Base-by-base conservation (phyloP, 208 protist species). In the Crithidia mellificae region DNA sequence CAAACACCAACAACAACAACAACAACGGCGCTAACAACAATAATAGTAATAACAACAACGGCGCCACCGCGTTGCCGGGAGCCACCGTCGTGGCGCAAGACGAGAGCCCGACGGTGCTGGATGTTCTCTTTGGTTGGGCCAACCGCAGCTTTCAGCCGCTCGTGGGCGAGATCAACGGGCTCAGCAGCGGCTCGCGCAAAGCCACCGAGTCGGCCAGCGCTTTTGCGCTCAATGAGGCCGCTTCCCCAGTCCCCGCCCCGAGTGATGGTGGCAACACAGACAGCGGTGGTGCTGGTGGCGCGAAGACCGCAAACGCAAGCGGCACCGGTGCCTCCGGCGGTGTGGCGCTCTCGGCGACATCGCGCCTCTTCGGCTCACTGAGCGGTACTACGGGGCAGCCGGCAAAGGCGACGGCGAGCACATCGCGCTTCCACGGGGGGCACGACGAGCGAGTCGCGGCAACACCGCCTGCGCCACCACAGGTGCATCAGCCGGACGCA, bases 41-140 rank as follows among this genome's bases (percentile, higher is more conserved):
- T n/a, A n/a, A n/a, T 38, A 11, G 34, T 38, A 6, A 36, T n/a
- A 29, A 0, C 15, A 47, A 19, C 20, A 50, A 20, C 7, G 29
- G 17, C 15, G 20, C 17, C 30, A 17, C 34, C 6, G n/a, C 30
- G 19, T 2, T 44, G 15, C 3, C 61, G 0, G 52, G 24, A 2
- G 27, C 17, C 5, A 55, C 14, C 8, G 17, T 25, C 2, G 36
- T 59, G 8, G 32, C 58, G n/a, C 46, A 49, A 30, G 41, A 68
- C n/a, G 67, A 62, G 52, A 6, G 57, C 9, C 71, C 71, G 19
- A 78, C 61, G 25, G 55, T 74, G 30, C 67, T 81, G 2, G 76
- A 78, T 20, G 59, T 72, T 7, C 66, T 80, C 12, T 80, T 80
- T 22, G 68, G 63, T 24, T 80, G 75, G 68, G 59, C 71, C 7